Base-by-base conservation (phyloP, 306 rosid genomes). In the Geum urbanum region DNA sequence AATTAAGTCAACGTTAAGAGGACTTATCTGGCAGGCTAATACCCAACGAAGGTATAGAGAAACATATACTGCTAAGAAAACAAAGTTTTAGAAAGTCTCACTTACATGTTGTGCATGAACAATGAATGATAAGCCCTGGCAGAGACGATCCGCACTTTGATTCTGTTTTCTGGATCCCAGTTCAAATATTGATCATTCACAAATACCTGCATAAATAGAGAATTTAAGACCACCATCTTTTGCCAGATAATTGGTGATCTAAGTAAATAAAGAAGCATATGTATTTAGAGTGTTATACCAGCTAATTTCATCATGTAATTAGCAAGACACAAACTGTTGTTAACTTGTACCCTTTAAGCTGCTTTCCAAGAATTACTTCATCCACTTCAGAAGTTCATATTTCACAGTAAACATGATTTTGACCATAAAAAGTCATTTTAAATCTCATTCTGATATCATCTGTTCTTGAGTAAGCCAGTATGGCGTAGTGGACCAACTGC, bases 71-170 rank as follows among this genome's bases (percentile, higher is more conserved):
- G 70, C 56, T 41, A 24, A 41, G 2, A 54, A 57, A 50, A 8
- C 35, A 72, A 63, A 13, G 44, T n/a, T 58, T 68, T 67, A 43
- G 15, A 14, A 69, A 55, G 27, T 16, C 9, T 8, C 35, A 82
- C 96, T 89, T 85, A 91, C 97, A 87, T 92, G 96, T 92, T 89
- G 85, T 89, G 88, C 97, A 92, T 92, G 73, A 89, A 92, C 77
- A 92, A 74, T 40, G 97, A 89, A 83, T 92, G 97, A 73, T 92
- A 92, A 66, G 97, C 97, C 63, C 96, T 84, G 12, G 96, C 97
- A 4, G 97, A 81, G 0, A 92, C 96, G 37, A 92, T 89, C 27
- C 96, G 59, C 37, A 92, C 97, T 87, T 89, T 92, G 86, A 92
- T 80, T 74, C 72, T 82, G 84, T 92, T 82, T 76, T 89, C 83